Conservation (phyloP, 352 stramenopile genomes). For the Phytopythium vexans region DNA sequence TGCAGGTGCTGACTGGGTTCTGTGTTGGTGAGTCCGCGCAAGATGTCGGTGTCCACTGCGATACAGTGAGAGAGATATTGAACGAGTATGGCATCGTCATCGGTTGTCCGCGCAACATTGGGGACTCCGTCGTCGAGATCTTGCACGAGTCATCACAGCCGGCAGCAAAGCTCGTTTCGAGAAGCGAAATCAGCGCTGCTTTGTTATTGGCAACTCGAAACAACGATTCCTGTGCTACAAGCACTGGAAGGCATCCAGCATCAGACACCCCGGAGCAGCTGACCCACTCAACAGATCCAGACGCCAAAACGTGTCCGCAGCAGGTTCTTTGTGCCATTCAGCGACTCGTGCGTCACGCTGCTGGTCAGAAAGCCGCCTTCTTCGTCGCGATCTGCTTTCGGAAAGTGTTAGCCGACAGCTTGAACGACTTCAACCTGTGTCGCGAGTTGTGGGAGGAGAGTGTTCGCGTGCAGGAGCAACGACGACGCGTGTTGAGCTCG, state of each 20-base stretch:
- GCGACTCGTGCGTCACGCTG: conserved; percentile 25
- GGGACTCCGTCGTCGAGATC: conserved; percentile 27
- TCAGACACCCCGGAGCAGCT: not conserved
- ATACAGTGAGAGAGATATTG: conserved; percentile 29
- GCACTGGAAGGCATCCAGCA: not conserved
- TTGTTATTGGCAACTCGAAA: conserved; percentile 44
- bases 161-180: conserved; percentile 20
- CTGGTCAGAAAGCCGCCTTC: conserved; percentile 37
- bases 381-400: conserved; percentile 51
- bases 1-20: conserved; percentile 65
- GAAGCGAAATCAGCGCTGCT: conserved; percentile 42
- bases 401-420: conserved; percentile 18
- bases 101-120: conserved; percentile 46
- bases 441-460: conserved; percentile 42
- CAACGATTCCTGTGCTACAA: not conserved
- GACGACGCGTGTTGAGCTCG: conserved; percentile 18
- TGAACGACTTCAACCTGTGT: conserved; percentile 46
- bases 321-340: too few relatives aligned
- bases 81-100: conserved; percentile 68
- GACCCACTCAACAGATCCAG: not conserved
- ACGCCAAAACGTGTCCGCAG: too few relatives aligned
- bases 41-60: too few relatives aligned
- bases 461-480: conserved; percentile 20
- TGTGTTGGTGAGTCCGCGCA: conserved; percentile 4
- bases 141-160: conserved; percentile 2